phyloP scores from a whole-genome alignment of 805 yeast genomes.

The Naumovozyma dairenensis region DNA sequence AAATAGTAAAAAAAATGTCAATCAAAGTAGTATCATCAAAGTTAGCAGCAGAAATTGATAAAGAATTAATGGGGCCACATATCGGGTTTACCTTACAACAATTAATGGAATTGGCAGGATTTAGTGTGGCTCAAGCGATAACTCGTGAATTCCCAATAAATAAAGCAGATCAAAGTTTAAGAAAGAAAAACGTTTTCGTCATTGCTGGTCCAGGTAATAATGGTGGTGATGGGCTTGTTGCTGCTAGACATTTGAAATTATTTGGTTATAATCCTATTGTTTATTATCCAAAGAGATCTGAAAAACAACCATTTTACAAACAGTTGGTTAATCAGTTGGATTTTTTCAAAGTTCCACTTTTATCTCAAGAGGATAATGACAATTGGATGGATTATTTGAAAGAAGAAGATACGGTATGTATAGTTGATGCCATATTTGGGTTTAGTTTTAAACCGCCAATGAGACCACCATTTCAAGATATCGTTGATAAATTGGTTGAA shows the following conservation, averaged over 20 bases:
- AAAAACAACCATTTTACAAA: conserved; percentile 44
- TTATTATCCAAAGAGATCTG: conserved; percentile 65
- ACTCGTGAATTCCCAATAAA: conserved; percentile 49
- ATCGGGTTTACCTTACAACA: conserved; percentile 32
- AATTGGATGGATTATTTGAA: conserved; percentile 21
- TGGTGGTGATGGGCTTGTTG: conserved; percentile 93
- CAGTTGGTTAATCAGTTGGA: conserved; percentile 58
- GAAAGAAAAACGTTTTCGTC: conserved; percentile 46
- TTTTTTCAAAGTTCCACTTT: conserved; percentile 50
- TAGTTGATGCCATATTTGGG: conserved; percentile 84
- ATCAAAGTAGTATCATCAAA: conserved; percentile 37
- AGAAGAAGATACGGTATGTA: conserved; percentile 33
- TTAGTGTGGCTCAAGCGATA: conserved; percentile 85
- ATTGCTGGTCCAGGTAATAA: conserved; percentile 95
- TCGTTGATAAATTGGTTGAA: conserved; percentile 33
- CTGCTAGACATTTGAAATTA: conserved; percentile 78
- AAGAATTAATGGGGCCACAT: conserved; percentile 75
- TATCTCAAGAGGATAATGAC: conserved; percentile 33
- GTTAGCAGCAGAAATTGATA: conserved; percentile 67
- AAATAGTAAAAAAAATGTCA: too few species aligned
- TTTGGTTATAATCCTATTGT: conserved; percentile 72
- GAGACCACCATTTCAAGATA: conserved; percentile 59
- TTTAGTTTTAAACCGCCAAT: conserved; percentile 88
- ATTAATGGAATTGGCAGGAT: conserved; percentile 90
- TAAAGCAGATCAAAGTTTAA: conserved; percentile 22